Evolutionary conservation across 495 filamentous ascomycete genomes (phyloP).

Genomic region (Neurospora tetrasperma): DNA sequence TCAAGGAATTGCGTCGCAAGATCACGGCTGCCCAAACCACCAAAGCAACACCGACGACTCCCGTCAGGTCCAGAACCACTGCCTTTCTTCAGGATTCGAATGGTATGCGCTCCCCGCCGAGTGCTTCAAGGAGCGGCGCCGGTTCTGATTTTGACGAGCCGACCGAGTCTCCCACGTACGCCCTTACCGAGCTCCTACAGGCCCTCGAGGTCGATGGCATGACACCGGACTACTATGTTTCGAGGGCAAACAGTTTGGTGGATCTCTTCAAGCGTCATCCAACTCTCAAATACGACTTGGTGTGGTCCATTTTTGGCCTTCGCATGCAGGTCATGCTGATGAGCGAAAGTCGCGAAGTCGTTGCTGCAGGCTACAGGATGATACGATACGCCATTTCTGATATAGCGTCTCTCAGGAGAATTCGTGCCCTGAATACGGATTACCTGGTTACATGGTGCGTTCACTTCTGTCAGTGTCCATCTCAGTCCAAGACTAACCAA

Average conservation of each 20-base stretch:
- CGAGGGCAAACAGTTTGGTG: slow-evolving; percentile 79
- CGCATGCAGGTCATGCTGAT: slow-evolving; percentile 91
- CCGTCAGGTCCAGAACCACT: slow-evolving; percentile 54
- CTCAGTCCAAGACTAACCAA: background rate
- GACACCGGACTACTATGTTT: slow-evolving; percentile 89
- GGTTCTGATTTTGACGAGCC: slow-evolving; percentile 55
- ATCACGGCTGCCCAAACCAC: slow-evolving; percentile 57
- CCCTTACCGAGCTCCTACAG: slow-evolving; percentile 78
- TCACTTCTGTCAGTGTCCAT: background rate
- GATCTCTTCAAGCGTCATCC: slow-evolving; percentile 88
- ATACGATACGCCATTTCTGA: slow-evolving; percentile 93
- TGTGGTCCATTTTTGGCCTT: slow-evolving; percentile 86
- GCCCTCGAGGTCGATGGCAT: slow-evolving; percentile 78
- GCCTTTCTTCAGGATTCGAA: slow-evolving; percentile 48
- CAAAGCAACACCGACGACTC: slow-evolving; percentile 59
- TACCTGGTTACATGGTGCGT: slow-evolving; percentile 69
- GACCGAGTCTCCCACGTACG: slow-evolving; percentile 81
- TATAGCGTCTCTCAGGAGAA: slow-evolving; percentile 74
- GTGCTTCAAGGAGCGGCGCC: slow-evolving; percentile 41
- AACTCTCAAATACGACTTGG: slow-evolving; percentile 89
- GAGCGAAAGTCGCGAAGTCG: slow-evolving; percentile 89
- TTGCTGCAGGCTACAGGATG: slow-evolving; percentile 87
- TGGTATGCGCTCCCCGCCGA: slow-evolving; percentile 55
- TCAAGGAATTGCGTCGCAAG: slow-evolving; percentile 69
- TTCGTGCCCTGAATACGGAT: slow-evolving; percentile 80